Evolutionary conservation across 2,329 filamentous ascomycete species (phyloP), one percentile per base, ranked within the genome.

Genomic region (Zalaria obscura): DNA sequence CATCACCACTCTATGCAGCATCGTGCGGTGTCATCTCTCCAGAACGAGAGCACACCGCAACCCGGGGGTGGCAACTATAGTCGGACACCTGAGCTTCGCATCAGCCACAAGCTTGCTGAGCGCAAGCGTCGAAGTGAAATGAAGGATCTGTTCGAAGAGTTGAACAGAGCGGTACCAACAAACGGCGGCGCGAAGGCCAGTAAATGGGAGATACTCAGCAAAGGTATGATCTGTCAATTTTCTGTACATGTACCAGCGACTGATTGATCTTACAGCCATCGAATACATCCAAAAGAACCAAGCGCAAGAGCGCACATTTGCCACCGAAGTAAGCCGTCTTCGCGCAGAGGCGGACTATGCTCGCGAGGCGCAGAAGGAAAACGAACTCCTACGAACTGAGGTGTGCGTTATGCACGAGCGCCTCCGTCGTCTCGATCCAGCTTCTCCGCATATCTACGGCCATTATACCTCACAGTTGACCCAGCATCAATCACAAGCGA

Each of bases 151-250:
- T 91, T 91, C 54, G 84, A 91, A 49, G 80, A 85, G 51, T 65
- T 91, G 5, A 76, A 85, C 50, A 79, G 83, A 49, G 68, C 86
- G 32, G 79, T 89, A 64, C 83, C 83, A 1, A 81, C 86, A 50
- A 83, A 85, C 52, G 76, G 84, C 10, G 84, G 84, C 1, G 81
- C 80, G 25, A 93, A 91, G 58, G 84, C 84, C 0, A 88, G 83
- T 50, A 93, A 93, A 52, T 93, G 84, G 84, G 84, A 93, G 52
- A 87, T 89, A 38, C 58, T 93, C 10, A 87, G 82, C 3, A 89
- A 89, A 68, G 82, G 84, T 88, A 65, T 47, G 71, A 57, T 26
- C n/a, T 25, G 2, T 5, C 8, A 9, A 6, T 27, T 26, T 35
- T 6, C 2, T 26, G 42, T n/a, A 32, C 36, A 32, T 38, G 18